A percentile compares a stretch with the other conserved stretches of the same genome.
Conservation (phyloP, 2,329 filamentous ascomycete species). For the Fusarium sp. region DNA sequence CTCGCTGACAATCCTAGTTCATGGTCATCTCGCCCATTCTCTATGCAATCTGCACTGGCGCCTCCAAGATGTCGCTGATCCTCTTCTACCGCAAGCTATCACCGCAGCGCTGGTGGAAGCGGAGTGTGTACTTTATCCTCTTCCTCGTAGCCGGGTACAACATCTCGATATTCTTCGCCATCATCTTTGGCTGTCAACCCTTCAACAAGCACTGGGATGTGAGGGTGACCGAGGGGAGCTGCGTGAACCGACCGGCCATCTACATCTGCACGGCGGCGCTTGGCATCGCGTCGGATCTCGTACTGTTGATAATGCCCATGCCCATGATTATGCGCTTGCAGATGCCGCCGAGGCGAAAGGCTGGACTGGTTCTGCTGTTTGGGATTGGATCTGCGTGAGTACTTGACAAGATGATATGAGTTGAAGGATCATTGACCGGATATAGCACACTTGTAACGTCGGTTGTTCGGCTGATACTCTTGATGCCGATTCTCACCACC, state of each 20-base stretch:
- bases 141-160: constrained; percentile 47
- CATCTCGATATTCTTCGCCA: constrained; percentile 46
- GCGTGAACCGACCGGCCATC: constrained; percentile 49
- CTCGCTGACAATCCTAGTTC: constrained; percentile 24
- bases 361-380: constrained; percentile 57
- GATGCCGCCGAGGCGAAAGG: constrained; percentile 58
- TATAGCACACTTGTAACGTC: constrained; percentile 51
- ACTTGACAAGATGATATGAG: fast-evolving
- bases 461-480: constrained; percentile 45
- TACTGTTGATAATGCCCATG: constrained; percentile 58
- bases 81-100: constrained; percentile 52
- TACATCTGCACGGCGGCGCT: constrained; percentile 52
- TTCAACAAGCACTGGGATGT: constrained; percentile 47
- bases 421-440: constrained; percentile 5
- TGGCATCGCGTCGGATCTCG: constrained; percentile 59
- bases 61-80: constrained; percentile 51
- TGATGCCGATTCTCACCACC: constrained; percentile 41
- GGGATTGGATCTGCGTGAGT: constrained; percentile 53
- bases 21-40: constrained; percentile 35
- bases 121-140: constrained; percentile 44
- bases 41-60: constrained; percentile 42
- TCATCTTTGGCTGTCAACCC: constrained; percentile 52
- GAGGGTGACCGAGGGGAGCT: constrained; percentile 46
- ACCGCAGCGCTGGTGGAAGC: constrained; percentile 48
- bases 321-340: constrained; percentile 57